These are phyloP conservation scores for Trichophyton mentagrophytes DNA, from an alignment of 2,329 filamentous ascomycete genomes.

Conservation along the genomic window DNA sequence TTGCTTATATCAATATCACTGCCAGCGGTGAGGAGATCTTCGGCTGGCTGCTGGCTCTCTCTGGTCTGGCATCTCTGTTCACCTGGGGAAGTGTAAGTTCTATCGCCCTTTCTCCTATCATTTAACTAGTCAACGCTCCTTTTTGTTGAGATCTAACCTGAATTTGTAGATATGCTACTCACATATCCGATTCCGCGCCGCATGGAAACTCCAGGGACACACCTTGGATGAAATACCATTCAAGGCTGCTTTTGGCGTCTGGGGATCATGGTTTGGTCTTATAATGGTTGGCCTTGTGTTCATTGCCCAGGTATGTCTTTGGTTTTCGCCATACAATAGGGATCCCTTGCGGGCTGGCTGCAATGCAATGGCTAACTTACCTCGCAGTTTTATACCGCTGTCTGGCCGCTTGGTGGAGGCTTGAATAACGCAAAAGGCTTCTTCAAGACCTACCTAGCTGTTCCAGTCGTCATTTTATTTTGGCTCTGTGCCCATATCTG, in stretches of 20 bases:
- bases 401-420: constrained; percentile 16
- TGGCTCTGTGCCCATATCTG: constrained; percentile 48
- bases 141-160: background rate
- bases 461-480: constrained; percentile 30
- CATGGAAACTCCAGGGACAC: constrained; percentile 47
- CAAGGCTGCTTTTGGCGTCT: constrained; percentile 44
- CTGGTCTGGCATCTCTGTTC: constrained; percentile 50
- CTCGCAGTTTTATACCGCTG: constrained; percentile 19
- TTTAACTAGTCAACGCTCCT: background rate
- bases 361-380: background rate
- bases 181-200: constrained; percentile 55
- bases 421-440: constrained; percentile 16
- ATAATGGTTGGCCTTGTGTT: constrained; percentile 41
- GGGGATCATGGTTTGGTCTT: constrained; percentile 50
- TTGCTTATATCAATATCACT: constrained; percentile 31
- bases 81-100: constrained; percentile 44
- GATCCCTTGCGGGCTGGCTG: too few species aligned
- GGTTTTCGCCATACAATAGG: too few species aligned
- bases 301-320: constrained; percentile 32
- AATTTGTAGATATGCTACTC: constrained; percentile 42
- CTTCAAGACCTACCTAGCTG: constrained; percentile 22
- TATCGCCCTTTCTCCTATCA: background rate
- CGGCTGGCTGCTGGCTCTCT: constrained; percentile 52
- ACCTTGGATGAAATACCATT: constrained; percentile 52
- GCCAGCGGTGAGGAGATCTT: constrained; percentile 43